These are phyloP conservation scores for Aspergillus bertholletiae DNA, from an alignment of 495 filamentous ascomycete species.

Conservation along the genomic window DNA sequence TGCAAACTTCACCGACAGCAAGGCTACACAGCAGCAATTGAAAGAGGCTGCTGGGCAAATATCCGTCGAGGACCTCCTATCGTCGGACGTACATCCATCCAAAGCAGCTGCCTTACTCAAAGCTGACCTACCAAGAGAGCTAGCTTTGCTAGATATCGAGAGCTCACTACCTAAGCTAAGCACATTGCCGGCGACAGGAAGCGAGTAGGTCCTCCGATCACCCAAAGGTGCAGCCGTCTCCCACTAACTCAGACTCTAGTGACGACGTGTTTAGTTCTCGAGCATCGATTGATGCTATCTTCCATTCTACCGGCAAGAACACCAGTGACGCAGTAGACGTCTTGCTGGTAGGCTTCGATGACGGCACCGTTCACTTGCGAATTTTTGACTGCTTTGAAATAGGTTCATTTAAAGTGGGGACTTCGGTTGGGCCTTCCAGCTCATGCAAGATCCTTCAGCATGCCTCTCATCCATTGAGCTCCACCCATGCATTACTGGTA, in stretches of 20 bases:
- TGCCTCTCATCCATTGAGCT: conserved; percentile 67
- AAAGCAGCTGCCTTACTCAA: conserved; percentile 39
- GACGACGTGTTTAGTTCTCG: conserved; percentile 72
- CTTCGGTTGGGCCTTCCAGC: conserved; percentile 8
- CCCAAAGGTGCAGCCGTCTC: too few species aligned
- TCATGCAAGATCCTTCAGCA: conserved; percentile 44
- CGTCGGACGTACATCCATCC: conserved; percentile 34
- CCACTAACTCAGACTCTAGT: conserved; percentile 29
- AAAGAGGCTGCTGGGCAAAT: conserved; percentile 37
- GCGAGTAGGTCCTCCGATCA: conserved; percentile 26
- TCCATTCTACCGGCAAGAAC: conserved; percentile 57
- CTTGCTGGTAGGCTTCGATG: conserved; percentile 71
- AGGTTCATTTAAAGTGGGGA: conserved; percentile 55
- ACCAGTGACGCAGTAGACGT: conserved; percentile 75
- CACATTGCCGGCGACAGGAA: conserved; percentile 56
- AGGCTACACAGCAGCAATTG: conserved; percentile 40
- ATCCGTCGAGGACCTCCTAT: conserved; percentile 41
- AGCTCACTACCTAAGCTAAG: conserved; percentile 77
- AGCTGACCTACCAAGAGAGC: conserved; percentile 69
- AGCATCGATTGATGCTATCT: conserved; percentile 65
- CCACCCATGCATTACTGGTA: conserved; percentile 73
- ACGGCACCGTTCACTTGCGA: conserved; percentile 75
- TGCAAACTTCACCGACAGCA: conserved; percentile 60
- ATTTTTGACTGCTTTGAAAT: conserved; percentile 91
- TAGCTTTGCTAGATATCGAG: conserved; percentile 76